phyloP scores from a whole-genome alignment of 306 rosid genomes.

The Vigna hirtella region DNA sequence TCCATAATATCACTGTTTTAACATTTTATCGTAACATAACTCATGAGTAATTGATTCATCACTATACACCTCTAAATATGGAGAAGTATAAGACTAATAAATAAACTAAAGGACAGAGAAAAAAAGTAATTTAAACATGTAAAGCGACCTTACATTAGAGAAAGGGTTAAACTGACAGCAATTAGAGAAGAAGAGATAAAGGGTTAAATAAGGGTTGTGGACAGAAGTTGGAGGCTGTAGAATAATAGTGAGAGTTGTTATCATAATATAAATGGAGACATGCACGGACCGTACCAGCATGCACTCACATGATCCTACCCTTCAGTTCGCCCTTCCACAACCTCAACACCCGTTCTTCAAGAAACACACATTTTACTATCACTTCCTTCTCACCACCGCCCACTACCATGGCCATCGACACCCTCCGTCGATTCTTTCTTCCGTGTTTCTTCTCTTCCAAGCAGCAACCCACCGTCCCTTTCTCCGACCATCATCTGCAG shows the following conservation, averaged over 20 bases:
- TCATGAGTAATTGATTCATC: too few species aligned
- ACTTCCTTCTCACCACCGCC: background rate
- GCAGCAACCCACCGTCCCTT: slow-evolving; percentile 13
- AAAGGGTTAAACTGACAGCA: too few species aligned
- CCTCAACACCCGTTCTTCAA: background rate
- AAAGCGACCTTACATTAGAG: too few species aligned
- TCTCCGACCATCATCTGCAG: background rate
- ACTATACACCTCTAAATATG: too few species aligned
- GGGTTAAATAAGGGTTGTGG: too few species aligned
- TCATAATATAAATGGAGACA: slow-evolving; percentile 12
- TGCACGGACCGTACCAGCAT: slow-evolving; percentile 43
- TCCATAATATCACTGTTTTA: too few species aligned
- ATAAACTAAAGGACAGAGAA: too few species aligned
- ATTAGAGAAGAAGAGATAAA: too few species aligned
- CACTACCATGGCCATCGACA: slow-evolving; percentile 58
- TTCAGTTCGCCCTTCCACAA: background rate
- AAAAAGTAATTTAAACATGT: too few species aligned
- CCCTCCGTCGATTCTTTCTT: slow-evolving; percentile 85
- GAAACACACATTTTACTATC: background rate
- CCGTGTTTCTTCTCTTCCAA: slow-evolving; percentile 71
- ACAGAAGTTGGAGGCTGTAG: background rate
- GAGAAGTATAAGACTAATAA: too few species aligned
- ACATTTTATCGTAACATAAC: too few species aligned
- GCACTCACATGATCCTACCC: slow-evolving; percentile 37
- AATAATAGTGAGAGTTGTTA: background rate